Evolutionary conservation across 129 eudicot genomes (phyloP), one percentile per base, ranked within the genome.

Genomic region (Sambucus nigra): DNA sequence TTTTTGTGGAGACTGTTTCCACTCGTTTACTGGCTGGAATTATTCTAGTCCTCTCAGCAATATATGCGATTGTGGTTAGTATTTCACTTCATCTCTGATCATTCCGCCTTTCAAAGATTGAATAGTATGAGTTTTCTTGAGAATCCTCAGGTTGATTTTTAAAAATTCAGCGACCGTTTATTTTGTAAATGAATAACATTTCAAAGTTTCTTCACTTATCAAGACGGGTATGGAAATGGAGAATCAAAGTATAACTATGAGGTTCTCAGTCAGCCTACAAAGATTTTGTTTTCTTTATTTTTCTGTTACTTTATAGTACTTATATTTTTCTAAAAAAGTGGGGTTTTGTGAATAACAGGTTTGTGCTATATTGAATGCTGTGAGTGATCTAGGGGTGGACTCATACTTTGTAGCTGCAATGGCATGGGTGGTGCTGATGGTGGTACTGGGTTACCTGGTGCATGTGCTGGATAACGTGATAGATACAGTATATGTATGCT

Each of bases 401-500:
- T 73, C 99, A 7, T 92, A 92, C 70, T 61, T 67, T 41, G 70
- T 86, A 4, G 79, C 94, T 18, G 76, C 65, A 15, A 52, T 71
- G 69, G 81, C 96, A 5, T 86, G 80, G 76, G 52, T 69, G 25
- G 60, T 81, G 74, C 53, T 81, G 60, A 45, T 86, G 25, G 54
- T 78, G 66, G 75, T 81, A 28, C 79, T 86, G 4, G 77, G 92
- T 29, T 86, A 57, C 48, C 70, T 81, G 46, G 81, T 79, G 38
- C 74, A 64, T 25, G 76, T 86, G 68, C 75, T 86, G 63, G 85
- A 86, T 57, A 72, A 86, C 67, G 98, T 92, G 26, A 74, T 92
- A 5, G 96, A 86, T 50, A 75, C 96, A 12, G 86, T 92, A 8
- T 91, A 91, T 35, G 78, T 91, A 15, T 92, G 99, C 76, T 92